Percentiles rank a stretch among this genome's conserved stretches.
These are phyloP conservation scores for Trichodelitschia bisporula DNA, from an alignment of 495 filamentous ascomycete genomes.

Conservation along the genomic window DNA sequence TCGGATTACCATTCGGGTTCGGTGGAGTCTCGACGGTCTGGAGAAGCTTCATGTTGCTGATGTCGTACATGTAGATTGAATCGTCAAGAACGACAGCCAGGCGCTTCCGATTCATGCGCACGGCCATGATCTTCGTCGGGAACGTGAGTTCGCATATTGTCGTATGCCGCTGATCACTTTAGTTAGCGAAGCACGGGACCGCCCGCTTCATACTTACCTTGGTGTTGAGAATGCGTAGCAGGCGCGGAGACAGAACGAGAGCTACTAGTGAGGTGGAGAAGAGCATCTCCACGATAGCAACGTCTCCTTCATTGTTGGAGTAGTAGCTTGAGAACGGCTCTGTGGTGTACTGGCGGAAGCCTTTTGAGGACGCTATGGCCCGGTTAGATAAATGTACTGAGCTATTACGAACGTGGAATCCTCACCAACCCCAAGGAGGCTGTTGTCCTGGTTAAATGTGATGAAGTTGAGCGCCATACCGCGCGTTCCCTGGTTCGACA, in stretches of 20 bases:
- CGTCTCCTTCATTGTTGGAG: conserved; percentile 77
- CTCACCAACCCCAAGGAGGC: conserved; percentile 83
- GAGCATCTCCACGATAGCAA: conserved; percentile 91
- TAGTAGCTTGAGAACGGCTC: conserved; percentile 87
- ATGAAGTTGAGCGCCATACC: conserved; percentile 84
- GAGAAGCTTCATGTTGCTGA: conserved; percentile 87
- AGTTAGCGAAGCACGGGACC: conserved; percentile 1
- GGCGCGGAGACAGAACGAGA: conserved; percentile 65
- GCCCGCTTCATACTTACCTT: conserved; percentile 36
- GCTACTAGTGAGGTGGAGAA: conserved; percentile 98
- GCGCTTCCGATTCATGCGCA: conserved; percentile 80
- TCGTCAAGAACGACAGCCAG: conserved; percentile 83
- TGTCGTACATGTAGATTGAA: conserved; percentile 93
- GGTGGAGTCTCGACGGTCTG: conserved; percentile 81
- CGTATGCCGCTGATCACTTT: conserved; percentile 42
- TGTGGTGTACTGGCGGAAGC: conserved; percentile 87
- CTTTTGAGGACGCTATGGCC: conserved; percentile 26
- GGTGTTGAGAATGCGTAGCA: conserved; percentile 87
- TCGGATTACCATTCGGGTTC: conserved; percentile 46
- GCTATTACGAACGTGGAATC: conserved; percentile 13
- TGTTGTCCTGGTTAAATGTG: conserved; percentile 98
- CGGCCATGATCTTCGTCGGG: conserved; percentile 75
- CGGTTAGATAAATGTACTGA: background rate
- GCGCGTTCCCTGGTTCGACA: too few species aligned
- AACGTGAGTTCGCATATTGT: conserved; percentile 98